Conservation (phyloP, 352 stramenopile genomes). For the Phytophthora hibernalis region DNA sequence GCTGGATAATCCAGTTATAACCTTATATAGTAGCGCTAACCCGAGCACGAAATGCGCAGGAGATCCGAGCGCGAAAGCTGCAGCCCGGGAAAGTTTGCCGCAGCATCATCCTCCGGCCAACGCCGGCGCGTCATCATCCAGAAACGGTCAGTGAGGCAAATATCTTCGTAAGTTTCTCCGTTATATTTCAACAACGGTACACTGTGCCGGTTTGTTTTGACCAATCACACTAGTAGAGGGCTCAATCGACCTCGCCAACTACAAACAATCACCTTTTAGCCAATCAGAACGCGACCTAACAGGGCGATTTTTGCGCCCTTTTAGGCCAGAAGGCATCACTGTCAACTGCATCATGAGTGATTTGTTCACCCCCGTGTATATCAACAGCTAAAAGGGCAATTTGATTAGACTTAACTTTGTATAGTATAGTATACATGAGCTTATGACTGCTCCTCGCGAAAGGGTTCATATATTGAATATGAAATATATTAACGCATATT, state of each 20-base stretch:
- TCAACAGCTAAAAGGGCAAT: no score
- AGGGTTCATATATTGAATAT: no score
- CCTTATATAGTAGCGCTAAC: neutral
- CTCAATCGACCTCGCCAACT: neutral
- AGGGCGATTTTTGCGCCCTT: neutral
- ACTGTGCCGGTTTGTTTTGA: neutral
- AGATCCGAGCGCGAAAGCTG: no score
- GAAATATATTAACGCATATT: no score
- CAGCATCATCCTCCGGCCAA: neutral
- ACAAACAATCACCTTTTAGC: no score
- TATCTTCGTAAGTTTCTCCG: constrained; percentile 5
- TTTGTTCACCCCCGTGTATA: no score
- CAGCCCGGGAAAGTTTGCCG: neutral
- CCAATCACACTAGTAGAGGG: neutral
- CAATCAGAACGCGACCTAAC: neutral
- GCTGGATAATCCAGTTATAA: no score
- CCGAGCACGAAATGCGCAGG: no score
- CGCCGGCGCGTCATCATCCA: neutral
- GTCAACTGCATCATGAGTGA: no score
- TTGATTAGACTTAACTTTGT: neutral
- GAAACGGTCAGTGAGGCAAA: neutral
- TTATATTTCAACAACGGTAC: neutral
- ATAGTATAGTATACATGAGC: neutral
- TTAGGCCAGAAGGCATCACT: no score
- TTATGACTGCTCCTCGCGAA: neutral